Percentiles rank a stretch among this genome's conserved stretches.
phyloP scores from a whole-genome alignment of 2,329 filamentous ascomycete genomes.

The Neocatenulostroma microsporum region DNA sequence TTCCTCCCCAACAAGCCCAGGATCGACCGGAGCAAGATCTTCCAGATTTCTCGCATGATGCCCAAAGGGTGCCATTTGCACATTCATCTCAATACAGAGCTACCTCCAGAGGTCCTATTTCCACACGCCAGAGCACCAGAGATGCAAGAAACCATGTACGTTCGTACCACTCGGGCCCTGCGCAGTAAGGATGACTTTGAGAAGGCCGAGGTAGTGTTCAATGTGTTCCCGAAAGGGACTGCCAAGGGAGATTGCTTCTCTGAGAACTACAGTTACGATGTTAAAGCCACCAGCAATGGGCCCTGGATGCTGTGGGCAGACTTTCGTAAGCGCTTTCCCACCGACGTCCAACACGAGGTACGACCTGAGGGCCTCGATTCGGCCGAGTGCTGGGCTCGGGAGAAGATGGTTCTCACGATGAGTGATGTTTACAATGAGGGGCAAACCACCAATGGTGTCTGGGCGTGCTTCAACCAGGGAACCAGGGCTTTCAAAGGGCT shows the following conservation, averaged over 20 bases:
- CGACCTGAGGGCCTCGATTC: conserved; percentile 9
- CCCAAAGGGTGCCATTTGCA: conserved; percentile 69
- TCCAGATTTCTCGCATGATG: conserved; percentile 49
- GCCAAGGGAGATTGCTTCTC: conserved; percentile 42
- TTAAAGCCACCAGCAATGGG: conserved; percentile 12
- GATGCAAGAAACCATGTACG: conserved; percentile 57
- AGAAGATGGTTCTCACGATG: conserved; percentile 24
- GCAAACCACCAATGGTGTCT: conserved; percentile 37
- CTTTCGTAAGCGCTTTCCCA: conserved; percentile 38
- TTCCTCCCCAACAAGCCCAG: conserved; percentile 39
- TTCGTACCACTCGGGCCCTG: conserved; percentile 54
- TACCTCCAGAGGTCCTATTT: conserved; percentile 55
- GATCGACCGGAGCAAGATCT: conserved; percentile 49
- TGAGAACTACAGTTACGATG: conserved; percentile 36
- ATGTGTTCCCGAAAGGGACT: conserved; percentile 35
- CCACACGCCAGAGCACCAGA: conserved; percentile 36
- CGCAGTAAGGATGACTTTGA: conserved; percentile 36
- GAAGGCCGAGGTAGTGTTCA: conserved; percentile 56
- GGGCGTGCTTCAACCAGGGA: conserved; percentile 58
- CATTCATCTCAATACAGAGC: conserved; percentile 70
- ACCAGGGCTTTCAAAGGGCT: conserved; percentile 67
- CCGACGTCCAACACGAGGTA: conserved; percentile 9
- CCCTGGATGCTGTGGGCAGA: conserved; percentile 40
- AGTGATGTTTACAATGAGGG: conserved; percentile 15
- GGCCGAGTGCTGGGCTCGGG: conserved; percentile 23